These are phyloP conservation scores for Nakataea oryzae DNA, from an alignment of 2,329 filamentous ascomycete genomes.

Conservation along the genomic window DNA sequence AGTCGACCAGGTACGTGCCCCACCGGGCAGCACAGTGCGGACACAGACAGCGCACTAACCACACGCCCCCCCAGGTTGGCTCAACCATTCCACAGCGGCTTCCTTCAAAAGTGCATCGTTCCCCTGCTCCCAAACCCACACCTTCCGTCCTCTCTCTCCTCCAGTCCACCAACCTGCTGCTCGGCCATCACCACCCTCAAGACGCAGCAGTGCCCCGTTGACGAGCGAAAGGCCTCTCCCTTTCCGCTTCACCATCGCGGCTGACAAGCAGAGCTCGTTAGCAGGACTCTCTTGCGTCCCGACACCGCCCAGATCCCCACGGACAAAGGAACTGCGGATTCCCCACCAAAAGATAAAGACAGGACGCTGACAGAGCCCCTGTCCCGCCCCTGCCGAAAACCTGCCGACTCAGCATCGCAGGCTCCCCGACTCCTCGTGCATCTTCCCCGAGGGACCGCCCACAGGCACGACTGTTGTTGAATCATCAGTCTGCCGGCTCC, in stretches of 20 bases:
- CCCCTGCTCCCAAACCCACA: background rate
- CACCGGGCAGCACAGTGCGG: background rate
- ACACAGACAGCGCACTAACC: background rate
- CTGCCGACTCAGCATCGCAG: background rate
- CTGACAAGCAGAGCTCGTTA: constrained; percentile 4
- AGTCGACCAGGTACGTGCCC: background rate
- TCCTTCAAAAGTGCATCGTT: background rate
- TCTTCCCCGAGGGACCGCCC: background rate
- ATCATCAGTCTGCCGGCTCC: background rate
- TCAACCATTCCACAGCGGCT: background rate
- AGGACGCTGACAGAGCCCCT: background rate
- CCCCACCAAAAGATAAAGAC: background rate
- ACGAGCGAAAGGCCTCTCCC: background rate
- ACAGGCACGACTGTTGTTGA: background rate
- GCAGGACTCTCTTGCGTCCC: background rate
- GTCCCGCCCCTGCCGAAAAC: background rate
- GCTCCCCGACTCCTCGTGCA: background rate
- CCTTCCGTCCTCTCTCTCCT: background rate
- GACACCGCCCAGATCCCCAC: background rate
- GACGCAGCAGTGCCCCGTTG: background rate
- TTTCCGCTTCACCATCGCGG: background rate
- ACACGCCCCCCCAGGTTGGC: background rate
- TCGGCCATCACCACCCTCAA: background rate
- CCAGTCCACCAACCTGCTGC: background rate
- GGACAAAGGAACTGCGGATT: constrained; percentile 3